Conservation (phyloP, 306 rosid genomes). For the Acmispon strigosus region DNA sequence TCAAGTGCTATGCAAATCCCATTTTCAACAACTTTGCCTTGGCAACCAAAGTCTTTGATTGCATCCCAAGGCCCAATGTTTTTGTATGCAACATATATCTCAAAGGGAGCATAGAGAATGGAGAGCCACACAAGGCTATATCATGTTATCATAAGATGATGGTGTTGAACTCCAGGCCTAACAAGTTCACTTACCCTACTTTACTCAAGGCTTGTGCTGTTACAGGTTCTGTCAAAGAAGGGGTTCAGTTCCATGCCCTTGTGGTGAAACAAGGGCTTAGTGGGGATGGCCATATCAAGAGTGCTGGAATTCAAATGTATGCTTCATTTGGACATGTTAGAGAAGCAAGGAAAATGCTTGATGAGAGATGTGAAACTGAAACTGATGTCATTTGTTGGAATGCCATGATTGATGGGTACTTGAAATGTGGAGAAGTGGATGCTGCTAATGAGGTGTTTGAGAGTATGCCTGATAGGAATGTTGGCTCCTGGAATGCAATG, state of each 20-base stretch:
- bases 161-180: slow-evolving; percentile 38
- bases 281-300: slow-evolving; percentile 43
- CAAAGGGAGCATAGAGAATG: slow-evolving; percentile 44
- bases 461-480: slow-evolving; percentile 27
- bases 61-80: slow-evolving; percentile 48
- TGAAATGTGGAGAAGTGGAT: slow-evolving; percentile 41
- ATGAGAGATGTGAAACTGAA: slow-evolving; percentile 16
- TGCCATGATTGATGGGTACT: slow-evolving; percentile 50
- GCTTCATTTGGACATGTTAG: slow-evolving; percentile 33
- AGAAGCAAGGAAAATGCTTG: slow-evolving; percentile 39
- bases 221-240: slow-evolving; percentile 35
- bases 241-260: slow-evolving; percentile 42
- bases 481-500: slow-evolving; percentile 57
- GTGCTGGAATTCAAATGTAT: slow-evolving; percentile 65
- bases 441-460: slow-evolving; percentile 42
- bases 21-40: slow-evolving; percentile 28
- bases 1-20: slow-evolving; percentile 37
- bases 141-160: slow-evolving; percentile 38
- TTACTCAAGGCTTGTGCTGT: slow-evolving; percentile 48
- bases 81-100: slow-evolving; percentile 53
- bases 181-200: slow-evolving; percentile 54
- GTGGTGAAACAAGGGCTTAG: slow-evolving; percentile 42
- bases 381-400: slow-evolving; percentile 56
- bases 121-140: slow-evolving; percentile 25
- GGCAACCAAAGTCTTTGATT: slow-evolving; percentile 42